These are phyloP conservation scores for Sporothrix humicola DNA, from an alignment of 2,329 filamentous ascomycete genomes.

Conservation along the genomic window DNA sequence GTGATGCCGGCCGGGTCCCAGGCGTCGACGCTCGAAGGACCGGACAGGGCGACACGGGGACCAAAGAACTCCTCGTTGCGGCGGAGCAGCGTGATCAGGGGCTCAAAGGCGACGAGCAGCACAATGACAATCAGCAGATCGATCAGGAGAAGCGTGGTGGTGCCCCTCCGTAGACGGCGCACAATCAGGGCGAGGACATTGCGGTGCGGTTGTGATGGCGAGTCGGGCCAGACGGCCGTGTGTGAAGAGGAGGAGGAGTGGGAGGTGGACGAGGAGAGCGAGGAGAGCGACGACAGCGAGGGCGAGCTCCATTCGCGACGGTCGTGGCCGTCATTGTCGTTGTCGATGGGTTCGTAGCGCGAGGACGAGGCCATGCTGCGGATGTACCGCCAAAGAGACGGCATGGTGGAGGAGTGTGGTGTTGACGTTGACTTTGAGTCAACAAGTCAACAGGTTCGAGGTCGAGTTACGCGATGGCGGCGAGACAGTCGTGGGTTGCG, in stretches of 20 bases:
- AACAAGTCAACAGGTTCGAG: not conserved
- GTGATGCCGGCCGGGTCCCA: conserved; percentile 25
- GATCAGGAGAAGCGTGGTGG: conserved; percentile 60
- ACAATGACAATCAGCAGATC: conserved; percentile 57
- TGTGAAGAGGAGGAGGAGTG: conserved; percentile 12
- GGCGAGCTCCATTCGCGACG: conserved; percentile 13
- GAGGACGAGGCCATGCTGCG: conserved; percentile 14
- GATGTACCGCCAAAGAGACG: conserved; percentile 22
- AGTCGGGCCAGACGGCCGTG: conserved; percentile 25
- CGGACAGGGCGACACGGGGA: conserved; percentile 38
- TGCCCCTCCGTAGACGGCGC: conserved; percentile 37
- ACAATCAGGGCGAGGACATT: conserved; percentile 1
- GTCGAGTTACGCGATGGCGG: not conserved
- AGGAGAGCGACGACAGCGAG: conserved; percentile 9
- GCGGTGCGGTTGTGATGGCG: conserved; percentile 24
- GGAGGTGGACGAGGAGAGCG: conserved; percentile 9
- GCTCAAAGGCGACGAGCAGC: conserved; percentile 71
- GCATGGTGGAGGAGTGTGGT: not conserved
- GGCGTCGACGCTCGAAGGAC: conserved; percentile 18
- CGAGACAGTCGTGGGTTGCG: not conserved
- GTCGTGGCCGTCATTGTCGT: conserved; percentile 11
- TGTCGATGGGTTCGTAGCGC: conserved; percentile 7
- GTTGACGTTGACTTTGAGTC: not conserved
- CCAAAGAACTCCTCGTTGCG: conserved; percentile 45
- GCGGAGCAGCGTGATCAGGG: conserved; percentile 71